phyloP scores from a whole-genome alignment of 2,329 filamentous ascomycete species.

The Atkinsonella texensis region DNA sequence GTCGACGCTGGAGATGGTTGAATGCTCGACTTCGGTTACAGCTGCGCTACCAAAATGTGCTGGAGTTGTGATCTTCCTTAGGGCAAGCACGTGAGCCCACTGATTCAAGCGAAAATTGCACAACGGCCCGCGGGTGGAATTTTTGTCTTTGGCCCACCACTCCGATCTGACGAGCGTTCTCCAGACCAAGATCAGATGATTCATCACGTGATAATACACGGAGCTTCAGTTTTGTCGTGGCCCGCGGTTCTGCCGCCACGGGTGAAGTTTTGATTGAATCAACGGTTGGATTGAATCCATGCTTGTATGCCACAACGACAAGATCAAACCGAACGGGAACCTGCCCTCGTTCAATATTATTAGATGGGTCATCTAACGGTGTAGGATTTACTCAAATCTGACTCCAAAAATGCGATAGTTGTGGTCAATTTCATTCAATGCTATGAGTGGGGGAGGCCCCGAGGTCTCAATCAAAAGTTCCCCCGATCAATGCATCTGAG shows the following conservation, averaged over 20 bases:
- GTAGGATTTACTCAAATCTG: too few relatives aligned
- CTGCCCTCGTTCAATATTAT: too few relatives aligned
- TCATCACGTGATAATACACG: conserved; percentile 1
- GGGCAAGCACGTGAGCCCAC: conserved; percentile 28
- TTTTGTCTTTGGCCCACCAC: neutral
- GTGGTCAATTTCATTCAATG: too few relatives aligned
- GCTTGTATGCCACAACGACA: too few relatives aligned
- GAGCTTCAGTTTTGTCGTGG: conserved; percentile 1
- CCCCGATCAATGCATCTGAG: neutral
- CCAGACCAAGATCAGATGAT: neutral
- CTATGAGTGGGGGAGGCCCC: too few relatives aligned
- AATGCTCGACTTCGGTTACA: conserved; percentile 18
- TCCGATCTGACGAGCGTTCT: neutral
- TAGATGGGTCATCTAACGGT: too few relatives aligned
- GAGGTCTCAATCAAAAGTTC: too few relatives aligned
- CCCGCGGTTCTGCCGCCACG: too few relatives aligned
- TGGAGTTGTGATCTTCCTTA: conserved; percentile 30
- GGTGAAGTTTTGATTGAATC: neutral
- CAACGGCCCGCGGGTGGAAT: neutral
- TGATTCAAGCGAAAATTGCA: conserved; percentile 14
- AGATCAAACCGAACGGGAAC: too few relatives aligned
- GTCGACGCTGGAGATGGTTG: conserved; percentile 18
- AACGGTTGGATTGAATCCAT: neutral
- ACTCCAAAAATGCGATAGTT: too few relatives aligned
- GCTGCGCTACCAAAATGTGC: conserved; percentile 21